These are phyloP conservation scores for Candida berthetii DNA, from an alignment of 805 yeast species.

Conservation along the genomic window DNA sequence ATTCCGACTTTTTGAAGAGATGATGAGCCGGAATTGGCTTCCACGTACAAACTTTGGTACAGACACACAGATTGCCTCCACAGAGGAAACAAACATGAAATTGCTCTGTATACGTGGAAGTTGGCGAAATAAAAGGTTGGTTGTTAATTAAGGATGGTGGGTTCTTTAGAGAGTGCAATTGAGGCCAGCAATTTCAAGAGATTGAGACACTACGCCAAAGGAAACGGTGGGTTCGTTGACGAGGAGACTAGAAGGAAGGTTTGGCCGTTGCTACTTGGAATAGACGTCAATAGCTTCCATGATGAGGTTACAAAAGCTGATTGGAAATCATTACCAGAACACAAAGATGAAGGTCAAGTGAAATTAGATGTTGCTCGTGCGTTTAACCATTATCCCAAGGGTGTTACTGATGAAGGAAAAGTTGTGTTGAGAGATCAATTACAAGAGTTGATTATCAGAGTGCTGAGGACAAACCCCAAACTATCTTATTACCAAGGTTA, in stretches of 20 bases:
- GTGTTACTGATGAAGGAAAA: constrained; percentile 14
- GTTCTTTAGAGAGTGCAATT: constrained; percentile 30
- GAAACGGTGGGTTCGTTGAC: constrained; percentile 42
- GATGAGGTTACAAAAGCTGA: neutral
- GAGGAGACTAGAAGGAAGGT: constrained; percentile 32
- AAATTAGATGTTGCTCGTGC: constrained; percentile 72
- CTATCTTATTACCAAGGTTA: constrained; percentile 87
- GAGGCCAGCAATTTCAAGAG: constrained; percentile 21
- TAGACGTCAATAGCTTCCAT: constrained; percentile 5
- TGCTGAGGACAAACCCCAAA: constrained; percentile 55
- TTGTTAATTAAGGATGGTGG: too few species aligned
- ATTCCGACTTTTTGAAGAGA: too few species aligned
- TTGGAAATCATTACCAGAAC: constrained; percentile 20
- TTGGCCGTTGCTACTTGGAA: constrained; percentile 47
- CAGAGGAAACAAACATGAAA: too few species aligned
- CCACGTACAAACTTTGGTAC: too few species aligned
- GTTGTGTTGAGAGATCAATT: constrained; percentile 16
- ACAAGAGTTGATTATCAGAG: constrained; percentile 36
- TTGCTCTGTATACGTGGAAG: too few species aligned
- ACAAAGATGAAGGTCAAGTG: constrained; percentile 76
- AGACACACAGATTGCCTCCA: too few species aligned
- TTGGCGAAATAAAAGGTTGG: too few species aligned
- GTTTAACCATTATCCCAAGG: constrained; percentile 36
- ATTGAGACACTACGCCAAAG: constrained; percentile 29
- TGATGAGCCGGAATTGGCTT: too few species aligned